Evolutionary conservation across 2,329 filamentous ascomycete species (phyloP).

Genomic region (Sclerotinia minor): DNA sequence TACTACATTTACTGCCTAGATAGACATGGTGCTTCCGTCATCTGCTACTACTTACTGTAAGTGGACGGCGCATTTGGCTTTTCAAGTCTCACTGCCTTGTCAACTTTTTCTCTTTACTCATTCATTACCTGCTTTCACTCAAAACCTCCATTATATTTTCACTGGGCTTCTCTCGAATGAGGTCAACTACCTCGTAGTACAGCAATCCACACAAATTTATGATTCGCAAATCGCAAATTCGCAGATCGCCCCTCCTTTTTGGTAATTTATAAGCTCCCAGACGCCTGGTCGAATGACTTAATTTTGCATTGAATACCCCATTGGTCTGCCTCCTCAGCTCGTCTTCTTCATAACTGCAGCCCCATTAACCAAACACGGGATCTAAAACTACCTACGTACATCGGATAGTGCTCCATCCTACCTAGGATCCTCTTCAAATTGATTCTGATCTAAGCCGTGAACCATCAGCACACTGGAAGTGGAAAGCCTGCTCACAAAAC

Average conservation of each 20-base stretch:
- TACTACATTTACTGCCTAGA: slow-evolving; percentile 11
- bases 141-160: slow-evolving; percentile 1
- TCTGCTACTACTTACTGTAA: not conserved
- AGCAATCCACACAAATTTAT: slow-evolving; percentile 6
- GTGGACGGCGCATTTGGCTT: slow-evolving; percentile 9
- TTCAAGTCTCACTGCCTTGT: not conserved
- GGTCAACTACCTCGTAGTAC: not conserved
- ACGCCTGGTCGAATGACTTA: slow-evolving; percentile 15
- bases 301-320: slow-evolving; percentile 10
- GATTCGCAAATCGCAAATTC: slow-evolving; percentile 5
- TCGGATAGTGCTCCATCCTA: slow-evolving; percentile 1
- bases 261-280: slow-evolving; percentile 7
- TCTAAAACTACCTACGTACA: slow-evolving; percentile 1
- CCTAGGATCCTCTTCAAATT: slow-evolving; percentile 1
- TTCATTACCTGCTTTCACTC: not conserved
- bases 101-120: slow-evolving; percentile 9
- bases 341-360: slow-evolving; percentile 13
- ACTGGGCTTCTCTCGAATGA: not conserved
- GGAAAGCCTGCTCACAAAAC: slow-evolving; percentile 7
- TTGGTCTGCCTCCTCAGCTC: slow-evolving; percentile 16
- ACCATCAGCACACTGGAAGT: slow-evolving; percentile 6
- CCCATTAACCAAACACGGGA: slow-evolving; percentile 16
- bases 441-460: slow-evolving; percentile 24
- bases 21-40: slow-evolving; percentile 2
- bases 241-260: slow-evolving; percentile 4